Evolutionary conservation across 345 rosid genomes (phyloP), one percentile per base, ranked within the genome.

Genomic region (Salix dunnii): DNA sequence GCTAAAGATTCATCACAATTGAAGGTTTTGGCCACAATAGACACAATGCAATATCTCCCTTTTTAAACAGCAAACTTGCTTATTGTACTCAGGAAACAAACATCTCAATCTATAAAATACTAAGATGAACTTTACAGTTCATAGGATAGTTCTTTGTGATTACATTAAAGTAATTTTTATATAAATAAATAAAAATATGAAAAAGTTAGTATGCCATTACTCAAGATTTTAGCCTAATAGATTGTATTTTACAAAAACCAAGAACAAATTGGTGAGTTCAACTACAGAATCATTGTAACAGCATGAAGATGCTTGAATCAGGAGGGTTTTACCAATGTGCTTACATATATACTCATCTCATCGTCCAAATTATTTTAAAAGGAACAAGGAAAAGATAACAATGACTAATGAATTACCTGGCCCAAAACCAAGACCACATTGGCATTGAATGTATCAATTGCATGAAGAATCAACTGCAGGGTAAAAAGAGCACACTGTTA

Each of bases 391-490:
- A 60, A 60, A 60, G 14, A 20, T n/a, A 20, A 60, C 11, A 23
- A 60, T 21, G 28, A 20, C 64, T 40, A 35, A 67, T 42, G 28
- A 71, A 75, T 61, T 81, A 91, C 93, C 91, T 96, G 94, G 77
- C 97, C 98, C 81, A 96, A 80, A 72, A 92, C 99, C 85, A 93
- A 83, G 76, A 96, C 94, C 68, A 96, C 97, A 48, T 91, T 89
- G 74, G 91, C 98, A 55, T 81, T 91, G 85, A 96, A 92, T 73
- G 91, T 82, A 78, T 89, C 88, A 35, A 93, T 91, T 33, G 98
- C 92, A 48, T 91, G 97, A 36, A 88, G 94, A 73, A 96, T 87
- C 86, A 96, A 78, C 96, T 91, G 93, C 85, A 76, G 74, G 43
- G 79, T 65, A 23, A 61, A 53, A 10, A 36, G 53, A 40, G 48